phyloP scores from a whole-genome alignment of 2,329 filamentous ascomycete genomes.

The Colletotrichum nymphaeae region DNA sequence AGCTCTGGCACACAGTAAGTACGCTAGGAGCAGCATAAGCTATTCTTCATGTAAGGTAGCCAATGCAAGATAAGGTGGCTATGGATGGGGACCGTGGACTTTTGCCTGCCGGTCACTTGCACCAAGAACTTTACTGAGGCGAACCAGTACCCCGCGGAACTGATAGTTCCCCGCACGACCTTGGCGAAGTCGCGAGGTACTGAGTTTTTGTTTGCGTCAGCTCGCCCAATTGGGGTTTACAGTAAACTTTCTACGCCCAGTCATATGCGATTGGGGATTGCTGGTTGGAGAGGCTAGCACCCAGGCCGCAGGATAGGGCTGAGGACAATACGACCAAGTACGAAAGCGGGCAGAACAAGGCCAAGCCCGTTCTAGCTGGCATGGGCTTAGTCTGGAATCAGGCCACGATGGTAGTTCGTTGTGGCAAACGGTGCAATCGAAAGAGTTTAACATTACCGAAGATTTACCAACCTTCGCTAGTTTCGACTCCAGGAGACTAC shows the following conservation, averaged over 20 bases:
- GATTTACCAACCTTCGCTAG: not conserved
- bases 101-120: not conserved
- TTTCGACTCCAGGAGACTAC: not conserved
- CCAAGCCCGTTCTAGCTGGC: not conserved
- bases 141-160: not conserved
- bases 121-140: not conserved
- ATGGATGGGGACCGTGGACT: not conserved
- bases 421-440: not conserved
- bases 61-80: no score
- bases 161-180: not conserved
- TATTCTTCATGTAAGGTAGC: no score
- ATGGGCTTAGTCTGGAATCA: not conserved
- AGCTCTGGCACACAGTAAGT: not conserved
- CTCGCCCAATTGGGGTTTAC: not conserved
- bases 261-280: not conserved
- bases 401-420: conserved; percentile 13
- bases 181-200: not conserved
- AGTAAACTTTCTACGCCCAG: not conserved
- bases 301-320: not conserved
- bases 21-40: not conserved
- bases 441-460: not conserved
- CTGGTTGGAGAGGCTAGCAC: not conserved
- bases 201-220: not conserved
- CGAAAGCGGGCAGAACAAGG: not conserved
- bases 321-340: not conserved